Conservation (phyloP, 805 yeast genomes). For the Yamadazyma kitorensis region DNA sequence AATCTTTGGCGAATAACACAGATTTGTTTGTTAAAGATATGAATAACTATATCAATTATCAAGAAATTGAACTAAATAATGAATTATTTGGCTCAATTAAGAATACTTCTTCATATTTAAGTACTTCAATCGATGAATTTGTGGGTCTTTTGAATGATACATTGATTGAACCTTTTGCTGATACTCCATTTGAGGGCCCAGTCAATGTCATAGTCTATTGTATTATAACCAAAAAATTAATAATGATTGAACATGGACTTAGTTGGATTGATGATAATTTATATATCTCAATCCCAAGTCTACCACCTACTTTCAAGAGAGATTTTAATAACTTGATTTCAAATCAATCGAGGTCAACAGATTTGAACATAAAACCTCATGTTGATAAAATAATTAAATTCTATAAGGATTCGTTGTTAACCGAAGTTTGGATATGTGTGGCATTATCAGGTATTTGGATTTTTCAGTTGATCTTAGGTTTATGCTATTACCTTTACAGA, state of each 20-base stretch:
- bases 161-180: conserved; percentile 58
- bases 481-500: conserved; percentile 13
- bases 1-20: conserved; percentile 3
- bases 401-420: conserved; percentile 25
- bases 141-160: conserved; percentile 57
- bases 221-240: conserved; percentile 71
- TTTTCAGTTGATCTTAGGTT: conserved; percentile 41
- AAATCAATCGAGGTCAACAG: conserved; percentile 42
- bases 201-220: conserved; percentile 72
- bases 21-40: conserved; percentile 30
- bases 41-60: conserved; percentile 48
- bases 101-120: conserved; percentile 54
- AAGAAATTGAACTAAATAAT: conserved; percentile 56
- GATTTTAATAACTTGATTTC: conserved; percentile 24
- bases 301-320: conserved; percentile 21
- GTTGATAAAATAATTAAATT: conserved; percentile 2
- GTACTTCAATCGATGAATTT: conserved; percentile 58
- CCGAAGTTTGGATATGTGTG: conserved; percentile 48
- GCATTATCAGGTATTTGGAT: conserved; percentile 49
- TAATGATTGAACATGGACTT: conserved; percentile 63
- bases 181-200: conserved; percentile 64
- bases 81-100: conserved; percentile 66
- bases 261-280: conserved; percentile 74
- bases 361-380: conserved; percentile 3
- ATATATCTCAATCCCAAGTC: conserved; percentile 53